These are phyloP conservation scores for Curvularia sp. DNA, from an alignment of 2,329 filamentous ascomycete genomes.

Conservation along the genomic window DNA sequence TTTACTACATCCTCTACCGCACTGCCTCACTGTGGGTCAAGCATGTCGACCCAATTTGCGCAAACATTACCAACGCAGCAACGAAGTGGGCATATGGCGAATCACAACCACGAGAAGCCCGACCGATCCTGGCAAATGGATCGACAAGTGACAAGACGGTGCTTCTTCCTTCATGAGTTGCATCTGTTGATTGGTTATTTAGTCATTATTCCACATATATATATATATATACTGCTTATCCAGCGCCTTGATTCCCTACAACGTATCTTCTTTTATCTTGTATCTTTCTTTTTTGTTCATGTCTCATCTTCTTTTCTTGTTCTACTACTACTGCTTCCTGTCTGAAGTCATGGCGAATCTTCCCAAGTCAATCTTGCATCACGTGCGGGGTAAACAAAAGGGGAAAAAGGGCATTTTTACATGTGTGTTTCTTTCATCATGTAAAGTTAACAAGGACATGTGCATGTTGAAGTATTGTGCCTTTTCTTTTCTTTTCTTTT, in stretches of 20 bases:
- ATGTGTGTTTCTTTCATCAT: background rate
- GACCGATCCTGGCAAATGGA: conserved; percentile 34
- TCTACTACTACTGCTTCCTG: background rate
- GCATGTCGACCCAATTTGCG: conserved; percentile 48
- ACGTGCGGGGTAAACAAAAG: background rate
- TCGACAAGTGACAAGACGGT: conserved; percentile 27
- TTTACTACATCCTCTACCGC: conserved; percentile 49
- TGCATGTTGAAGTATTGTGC: background rate
- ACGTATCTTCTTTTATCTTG: background rate
- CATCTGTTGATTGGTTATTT: background rate
- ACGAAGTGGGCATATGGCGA: conserved; percentile 47
- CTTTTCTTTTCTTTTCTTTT: background rate
- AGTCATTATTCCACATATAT: background rate
- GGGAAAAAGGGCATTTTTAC: background rate
- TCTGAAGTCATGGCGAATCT: background rate
- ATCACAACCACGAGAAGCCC: conserved; percentile 22
- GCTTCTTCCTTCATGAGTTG: conserved; percentile 33
- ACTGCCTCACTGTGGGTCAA: conserved; percentile 44
- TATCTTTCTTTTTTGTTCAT: background rate
- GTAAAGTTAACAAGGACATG: background rate
- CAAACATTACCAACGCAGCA: conserved; percentile 40
- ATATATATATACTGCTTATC: background rate
- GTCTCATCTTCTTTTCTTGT: background rate
- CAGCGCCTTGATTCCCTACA: conserved; percentile 1
- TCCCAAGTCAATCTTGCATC: background rate